These are phyloP conservation scores for Fusarium sp. DNA, from an alignment of 2,329 filamentous ascomycete species.

Conservation along the genomic window DNA sequence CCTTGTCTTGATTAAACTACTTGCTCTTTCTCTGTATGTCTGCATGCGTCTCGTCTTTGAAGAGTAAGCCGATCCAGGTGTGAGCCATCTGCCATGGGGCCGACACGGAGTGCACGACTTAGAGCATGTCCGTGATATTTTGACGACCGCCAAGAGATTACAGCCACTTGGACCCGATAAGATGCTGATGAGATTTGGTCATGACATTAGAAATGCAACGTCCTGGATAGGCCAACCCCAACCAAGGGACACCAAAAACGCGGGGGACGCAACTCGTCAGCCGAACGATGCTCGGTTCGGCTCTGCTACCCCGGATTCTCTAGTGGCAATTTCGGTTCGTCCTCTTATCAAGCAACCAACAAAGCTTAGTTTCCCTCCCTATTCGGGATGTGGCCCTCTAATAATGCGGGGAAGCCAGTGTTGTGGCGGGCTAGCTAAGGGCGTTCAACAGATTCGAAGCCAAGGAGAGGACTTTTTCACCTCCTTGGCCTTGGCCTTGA, in stretches of 20 bases:
- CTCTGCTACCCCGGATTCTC: conserved; percentile 11
- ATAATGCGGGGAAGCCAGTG: neutral
- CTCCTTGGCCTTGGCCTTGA: neutral
- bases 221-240: neutral
- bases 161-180: neutral
- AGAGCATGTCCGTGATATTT: neutral
- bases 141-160: neutral
- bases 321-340: conserved; percentile 27
- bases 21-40: neutral
- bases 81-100: neutral
- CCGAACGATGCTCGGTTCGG: conserved; percentile 27
- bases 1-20: neutral
- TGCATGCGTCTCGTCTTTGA: neutral
- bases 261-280: neutral
- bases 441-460: neutral
- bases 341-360: neutral
- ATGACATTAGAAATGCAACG: neutral
- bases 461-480: neutral
- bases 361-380: conserved; percentile 16
- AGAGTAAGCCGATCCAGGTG: neutral
- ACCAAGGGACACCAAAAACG: neutral
- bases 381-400: conserved; percentile 32
- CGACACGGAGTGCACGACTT: neutral
- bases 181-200: neutral
- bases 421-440: neutral